A percentile compares a stretch with the other conserved stretches of the same genome.
Conservation (phyloP, 2,329 filamentous ascomycete genomes). For the Nakataea oryzae region DNA sequence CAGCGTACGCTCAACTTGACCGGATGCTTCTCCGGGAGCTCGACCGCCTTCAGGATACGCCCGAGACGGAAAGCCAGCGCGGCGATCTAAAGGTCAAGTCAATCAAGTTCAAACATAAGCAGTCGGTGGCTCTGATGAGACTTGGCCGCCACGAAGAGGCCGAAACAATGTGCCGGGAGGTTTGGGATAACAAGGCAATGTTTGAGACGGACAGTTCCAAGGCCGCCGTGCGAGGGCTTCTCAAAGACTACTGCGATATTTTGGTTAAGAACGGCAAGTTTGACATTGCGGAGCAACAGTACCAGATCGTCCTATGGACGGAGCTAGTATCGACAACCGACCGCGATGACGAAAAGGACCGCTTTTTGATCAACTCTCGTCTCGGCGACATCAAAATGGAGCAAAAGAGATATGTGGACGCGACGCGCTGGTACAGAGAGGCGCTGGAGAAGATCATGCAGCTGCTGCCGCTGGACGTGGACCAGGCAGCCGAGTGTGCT, state of each 20-base stretch:
- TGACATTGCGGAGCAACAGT: slow-evolving; percentile 1
- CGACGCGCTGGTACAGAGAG: background rate
- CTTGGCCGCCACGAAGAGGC: slow-evolving; percentile 4
- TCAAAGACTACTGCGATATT: slow-evolving; percentile 5
- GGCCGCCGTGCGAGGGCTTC: background rate
- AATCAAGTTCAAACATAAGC: slow-evolving; percentile 2
- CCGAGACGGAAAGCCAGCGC: background rate
- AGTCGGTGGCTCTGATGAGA: slow-evolving; percentile 2
- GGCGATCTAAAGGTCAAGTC: slow-evolving; percentile 2
- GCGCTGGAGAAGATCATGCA: slow-evolving; percentile 4
- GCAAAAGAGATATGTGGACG: slow-evolving; percentile 3
- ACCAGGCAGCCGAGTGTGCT: slow-evolving; percentile 3
- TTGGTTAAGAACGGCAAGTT: slow-evolving; percentile 3
- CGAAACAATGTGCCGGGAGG: background rate
- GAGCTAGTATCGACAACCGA: background rate
- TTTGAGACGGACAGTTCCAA: background rate
- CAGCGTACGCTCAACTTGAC: slow-evolving; percentile 2
- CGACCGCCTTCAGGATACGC: background rate
- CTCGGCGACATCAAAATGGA: slow-evolving; percentile 4
- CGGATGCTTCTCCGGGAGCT: background rate
- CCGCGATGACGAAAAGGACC: slow-evolving; percentile 4
- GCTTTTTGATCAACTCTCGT: background rate
- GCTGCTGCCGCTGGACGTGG: slow-evolving; percentile 3
- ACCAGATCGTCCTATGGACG: background rate
- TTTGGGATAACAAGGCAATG: slow-evolving; percentile 2